Base-by-base conservation (phyloP, 306 rosid genomes). In the Ormosia emarginata region DNA sequence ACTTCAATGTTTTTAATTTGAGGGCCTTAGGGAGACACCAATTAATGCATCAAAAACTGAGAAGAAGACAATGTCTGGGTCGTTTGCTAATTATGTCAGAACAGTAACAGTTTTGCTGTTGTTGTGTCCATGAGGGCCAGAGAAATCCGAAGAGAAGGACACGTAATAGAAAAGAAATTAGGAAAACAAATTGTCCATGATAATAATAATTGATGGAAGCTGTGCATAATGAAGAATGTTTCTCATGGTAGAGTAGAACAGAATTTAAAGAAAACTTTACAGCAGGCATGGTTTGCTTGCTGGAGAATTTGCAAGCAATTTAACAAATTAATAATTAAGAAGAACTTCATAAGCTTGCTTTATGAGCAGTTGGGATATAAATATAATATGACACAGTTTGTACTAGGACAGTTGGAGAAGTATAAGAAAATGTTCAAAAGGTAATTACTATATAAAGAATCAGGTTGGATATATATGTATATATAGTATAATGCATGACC, bases 31-130 rank as follows among this genome's bases (percentile, higher is more conserved):
- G 18, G 72, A 59, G 79, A 71, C 63, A 85, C 71, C 6, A 71
- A 76, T 59, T 46, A 73, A 56, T 11, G 82, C 66, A 18, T 43
- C 4, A 62, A 34, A 66, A 76, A 17, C 47, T 43, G 10, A 71
- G 70, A 78, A 74, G 12, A 43, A 24, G 85, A 88, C 87, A 78
- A 10, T 63, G 79, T 63, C 77, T 67, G 77, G 74, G 84, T 64
- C 50, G 65, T 67, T 76, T 61, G 77, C 74, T 72, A 55, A 74
- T 83, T 72, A 50, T 79, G 39, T 47, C 79, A 5, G 53, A 71
- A 40, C 53, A 50, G 41, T 6, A 52, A 49, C 73, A 71, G 55
- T 67, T 75, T 13, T 14, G 24, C 18, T 34, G 36, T 24, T 50
- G 63, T 8, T 56, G 24, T 57, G 53, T 69, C 75, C 43, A n/a